These are phyloP conservation scores for Suillus placidus DNA, from an alignment of 768 basidiomycete species.

Conservation along the genomic window DNA sequence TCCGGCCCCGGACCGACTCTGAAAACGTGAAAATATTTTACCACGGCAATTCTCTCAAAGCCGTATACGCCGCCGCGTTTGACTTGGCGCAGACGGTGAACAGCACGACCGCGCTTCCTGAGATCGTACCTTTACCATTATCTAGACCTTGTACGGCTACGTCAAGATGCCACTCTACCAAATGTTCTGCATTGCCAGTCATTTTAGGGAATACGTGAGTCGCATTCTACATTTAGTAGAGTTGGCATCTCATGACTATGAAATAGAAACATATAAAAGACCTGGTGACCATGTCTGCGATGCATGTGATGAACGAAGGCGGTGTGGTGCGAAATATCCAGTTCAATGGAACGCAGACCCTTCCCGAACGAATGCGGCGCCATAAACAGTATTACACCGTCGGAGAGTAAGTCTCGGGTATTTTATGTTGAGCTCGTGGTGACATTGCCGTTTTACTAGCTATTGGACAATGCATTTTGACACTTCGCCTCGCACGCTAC, in stretches of 20 bases:
- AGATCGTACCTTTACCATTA: background rate
- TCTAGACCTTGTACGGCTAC: background rate
- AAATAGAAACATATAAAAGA: constrained; percentile 73
- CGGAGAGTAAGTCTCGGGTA: constrained; percentile 71
- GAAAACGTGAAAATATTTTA: background rate
- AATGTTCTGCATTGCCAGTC: constrained; percentile 80
- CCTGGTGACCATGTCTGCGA: constrained; percentile 71
- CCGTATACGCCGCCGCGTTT: background rate
- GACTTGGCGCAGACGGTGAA: background rate
- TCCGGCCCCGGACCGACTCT: background rate
- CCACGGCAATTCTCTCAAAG: background rate
- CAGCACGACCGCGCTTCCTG: background rate
- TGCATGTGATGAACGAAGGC: constrained; percentile 71
- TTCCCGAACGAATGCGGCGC: constrained; percentile 75
- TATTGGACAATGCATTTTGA: constrained; percentile 95
- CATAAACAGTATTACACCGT: constrained; percentile 55
- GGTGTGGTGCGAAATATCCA: constrained; percentile 83
- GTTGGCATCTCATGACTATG: background rate
- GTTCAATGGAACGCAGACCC: constrained; percentile 70
- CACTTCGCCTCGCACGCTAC: constrained; percentile 72
- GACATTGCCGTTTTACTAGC: constrained; percentile 41
- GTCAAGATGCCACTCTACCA: constrained; percentile 83
- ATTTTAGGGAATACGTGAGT: constrained; percentile 74
- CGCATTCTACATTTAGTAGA: constrained; percentile 3
- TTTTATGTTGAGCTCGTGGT: background rate